Percentiles rank a stretch among this genome's conserved stretches.
Evolutionary conservation across 352 stramenopile genomes (phyloP).

Genomic region (Pythium coloratum): DNA sequence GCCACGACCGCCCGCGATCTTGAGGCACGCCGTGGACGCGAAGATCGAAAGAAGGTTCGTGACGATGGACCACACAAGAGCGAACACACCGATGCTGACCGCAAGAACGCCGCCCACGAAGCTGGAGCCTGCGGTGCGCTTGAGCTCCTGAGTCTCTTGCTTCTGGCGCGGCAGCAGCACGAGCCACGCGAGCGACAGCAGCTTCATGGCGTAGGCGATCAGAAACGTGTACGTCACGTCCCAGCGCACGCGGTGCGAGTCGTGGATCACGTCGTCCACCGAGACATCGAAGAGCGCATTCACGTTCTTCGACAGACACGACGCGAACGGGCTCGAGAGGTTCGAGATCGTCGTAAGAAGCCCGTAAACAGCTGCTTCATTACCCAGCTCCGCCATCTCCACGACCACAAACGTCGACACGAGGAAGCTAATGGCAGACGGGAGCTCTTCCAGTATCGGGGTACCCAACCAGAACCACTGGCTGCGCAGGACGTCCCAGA

Average conservation of each 20-base stretch:
- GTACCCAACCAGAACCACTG: conserved; percentile 46
- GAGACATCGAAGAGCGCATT: conserved; percentile 39
- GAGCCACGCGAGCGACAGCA: conserved; percentile 49
- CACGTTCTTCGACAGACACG: conserved; percentile 38
- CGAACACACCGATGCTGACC: conserved; percentile 40
- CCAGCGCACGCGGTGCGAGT: conserved; percentile 33
- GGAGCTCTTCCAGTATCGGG: conserved; percentile 38
- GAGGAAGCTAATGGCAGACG: conserved; percentile 36
- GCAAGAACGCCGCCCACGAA: conserved; percentile 38
- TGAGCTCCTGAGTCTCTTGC: conserved; percentile 49
- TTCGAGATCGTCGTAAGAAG: conserved; percentile 45
- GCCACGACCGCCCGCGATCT: conserved; percentile 53
- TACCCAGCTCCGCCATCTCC: conserved; percentile 42
- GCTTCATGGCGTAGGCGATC: conserved; percentile 42
- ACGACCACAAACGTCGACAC: conserved; percentile 44
- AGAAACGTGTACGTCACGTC: conserved; percentile 38
- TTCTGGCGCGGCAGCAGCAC: conserved; percentile 61
- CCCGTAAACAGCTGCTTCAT: conserved; percentile 40
- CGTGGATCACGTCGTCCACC: conserved; percentile 33
- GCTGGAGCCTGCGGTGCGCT: conserved; percentile 33
- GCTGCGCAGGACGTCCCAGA: conserved; percentile 42
- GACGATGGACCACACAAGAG: conserved; percentile 52
- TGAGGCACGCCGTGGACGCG: conserved; percentile 47
- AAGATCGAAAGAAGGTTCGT: conserved; percentile 68
- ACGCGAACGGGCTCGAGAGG: conserved; percentile 34